Conservation (phyloP, 306 rosid genomes). For the Fagus sylvatica region DNA sequence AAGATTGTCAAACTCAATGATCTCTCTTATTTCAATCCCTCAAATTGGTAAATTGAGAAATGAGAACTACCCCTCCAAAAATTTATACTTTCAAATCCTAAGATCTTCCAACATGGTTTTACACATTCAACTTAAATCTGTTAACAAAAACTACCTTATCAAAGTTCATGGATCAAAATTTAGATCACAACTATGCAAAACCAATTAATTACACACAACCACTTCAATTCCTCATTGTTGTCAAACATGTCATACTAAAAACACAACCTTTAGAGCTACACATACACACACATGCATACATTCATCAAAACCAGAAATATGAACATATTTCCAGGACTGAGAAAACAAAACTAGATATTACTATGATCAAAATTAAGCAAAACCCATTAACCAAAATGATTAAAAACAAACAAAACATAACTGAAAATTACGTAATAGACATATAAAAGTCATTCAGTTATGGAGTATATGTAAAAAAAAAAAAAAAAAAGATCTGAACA, state of each 20-base stretch:
- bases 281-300: background rate
- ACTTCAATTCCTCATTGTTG: background rate
- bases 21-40: background rate
- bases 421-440: background rate
- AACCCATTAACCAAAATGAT: background rate
- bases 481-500: background rate
- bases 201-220: background rate
- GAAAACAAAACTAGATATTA: background rate
- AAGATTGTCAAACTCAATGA: background rate
- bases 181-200: background rate
- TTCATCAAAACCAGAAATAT: background rate
- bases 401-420: background rate
- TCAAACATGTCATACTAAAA: background rate
- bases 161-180: background rate
- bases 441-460: background rate
- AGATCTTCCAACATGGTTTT: background rate
- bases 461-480: too few species aligned
- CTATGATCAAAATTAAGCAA: background rate
- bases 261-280: background rate
- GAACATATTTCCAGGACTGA: background rate
- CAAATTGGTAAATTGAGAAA: background rate
- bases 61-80: background rate
- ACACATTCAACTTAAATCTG: background rate
- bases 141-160: background rate
- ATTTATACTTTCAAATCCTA: background rate